These are phyloP conservation scores for Thymus quinquecostatus DNA, from an alignment of 257 asterid species.

Conservation along the genomic window DNA sequence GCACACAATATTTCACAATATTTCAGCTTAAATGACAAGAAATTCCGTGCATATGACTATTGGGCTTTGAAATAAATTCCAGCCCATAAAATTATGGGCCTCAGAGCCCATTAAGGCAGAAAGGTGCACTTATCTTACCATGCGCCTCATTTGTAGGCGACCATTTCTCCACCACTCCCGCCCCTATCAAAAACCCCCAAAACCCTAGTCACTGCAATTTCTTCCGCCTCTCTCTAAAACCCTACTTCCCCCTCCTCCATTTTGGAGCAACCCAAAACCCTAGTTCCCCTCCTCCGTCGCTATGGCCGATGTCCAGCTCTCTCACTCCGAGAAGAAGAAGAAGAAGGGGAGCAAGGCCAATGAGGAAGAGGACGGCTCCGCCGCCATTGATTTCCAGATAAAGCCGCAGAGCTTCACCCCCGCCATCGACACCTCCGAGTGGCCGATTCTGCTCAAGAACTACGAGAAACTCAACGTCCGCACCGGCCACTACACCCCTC, in stretches of 20 bases:
- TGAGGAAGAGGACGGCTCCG: constrained; percentile 35
- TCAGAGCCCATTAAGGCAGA: not conserved
- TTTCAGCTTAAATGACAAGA: not conserved
- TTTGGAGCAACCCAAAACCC: constrained; percentile 7
- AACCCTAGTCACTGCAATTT: constrained; percentile 45
- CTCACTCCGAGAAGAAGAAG: constrained; percentile 73
- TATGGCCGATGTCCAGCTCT: constrained; percentile 72
- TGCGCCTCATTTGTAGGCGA: constrained; percentile 26
- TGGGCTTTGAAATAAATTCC: not conserved
- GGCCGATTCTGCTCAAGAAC: constrained; percentile 94
- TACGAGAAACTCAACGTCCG: constrained; percentile 82
- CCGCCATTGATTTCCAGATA: constrained; percentile 56
- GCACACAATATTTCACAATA: not conserved
- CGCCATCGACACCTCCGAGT: constrained; percentile 73
- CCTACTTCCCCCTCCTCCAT: not conserved
- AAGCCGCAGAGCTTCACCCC: constrained; percentile 90
- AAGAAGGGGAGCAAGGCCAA: constrained; percentile 60
- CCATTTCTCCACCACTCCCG: constrained; percentile 21
- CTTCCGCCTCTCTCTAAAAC: constrained; percentile 14
- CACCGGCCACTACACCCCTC: constrained; percentile 96
- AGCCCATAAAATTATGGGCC: constrained; percentile 11
- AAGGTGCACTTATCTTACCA: constrained; percentile 1
- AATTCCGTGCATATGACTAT: not conserved
- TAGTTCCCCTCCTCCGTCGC: constrained; percentile 28
- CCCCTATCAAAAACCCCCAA: constrained; percentile 41